Evolutionary conservation across 1,284 basidiomycete species (phyloP), one percentile per base, ranked within the genome.

Genomic region (Termitomyces sp.): DNA sequence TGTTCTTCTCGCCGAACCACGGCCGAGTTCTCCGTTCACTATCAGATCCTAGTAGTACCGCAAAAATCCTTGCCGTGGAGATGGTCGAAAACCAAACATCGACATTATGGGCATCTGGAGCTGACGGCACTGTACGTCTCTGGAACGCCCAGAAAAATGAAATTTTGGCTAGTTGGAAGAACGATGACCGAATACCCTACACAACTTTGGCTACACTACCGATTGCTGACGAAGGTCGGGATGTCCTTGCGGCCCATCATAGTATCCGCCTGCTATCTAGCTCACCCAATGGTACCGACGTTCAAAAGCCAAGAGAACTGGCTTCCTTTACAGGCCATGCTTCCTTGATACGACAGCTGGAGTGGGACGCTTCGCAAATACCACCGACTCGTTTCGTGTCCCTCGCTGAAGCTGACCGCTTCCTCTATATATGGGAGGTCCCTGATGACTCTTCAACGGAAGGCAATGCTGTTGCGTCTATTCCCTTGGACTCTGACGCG

Each of bases 371-470:
- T 16, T 70, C 72, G n/a, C 62, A 69, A 53, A 60, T 57, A 33
- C 64, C 68, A 53, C 55, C 70, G 9, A 71, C 67, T 26, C 75
- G 72, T 26, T 89, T 93, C 66, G 69, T 88, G 39, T 87, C 88
- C 4, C 77, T 80, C 18, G 88, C 89, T 5, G 83, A 88, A 61
- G 79, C 78, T 28, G 90, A 93, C 68, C 80, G 90, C 18, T 82
- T 87, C 41, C 72, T 91, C n/a, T 86, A 83, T 61, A 62, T 85
- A 45, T 84, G 87, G 88, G 69, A 80, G 62, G 59, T 79, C 55
- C 68, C 72, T 26, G 70, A 66, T 54, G 70, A 61, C 48, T 60
- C 69, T 49, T 70, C 72, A 52, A 56, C 68, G 43, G 72, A 81
- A 66, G 80, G 81, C 56, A 82, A 71, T 66, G 76, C 81, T 50